Base-by-base conservation (phyloP, 306 rosid species). In the Sindora glabra region DNA sequence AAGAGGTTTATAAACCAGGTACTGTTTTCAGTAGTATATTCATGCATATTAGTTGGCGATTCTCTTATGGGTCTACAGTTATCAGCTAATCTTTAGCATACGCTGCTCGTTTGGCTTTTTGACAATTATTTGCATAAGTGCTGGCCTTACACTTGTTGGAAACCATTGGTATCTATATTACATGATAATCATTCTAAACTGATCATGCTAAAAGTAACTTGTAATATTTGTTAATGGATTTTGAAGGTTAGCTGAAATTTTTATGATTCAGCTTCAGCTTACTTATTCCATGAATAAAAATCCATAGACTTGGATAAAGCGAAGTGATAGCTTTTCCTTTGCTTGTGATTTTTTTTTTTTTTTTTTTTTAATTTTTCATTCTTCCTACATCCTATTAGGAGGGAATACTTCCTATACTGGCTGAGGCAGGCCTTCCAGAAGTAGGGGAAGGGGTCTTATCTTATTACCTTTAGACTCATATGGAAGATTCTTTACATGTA, bases 1-100 rank as follows among this genome's bases (percentile, higher is more conserved):
- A 82, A 82, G 70, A 84, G 79, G 67, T 86, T 89, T 69, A 17
- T 52, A 6, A 71, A 78, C 58, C 99, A 92, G 96, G 99, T 92
- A 55, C 23, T 50, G 53, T 47, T 69, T 57, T 56, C 27, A 10
- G 64, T 5, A 4, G 29, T 51, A 18, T 38, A 25, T 21, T 39
- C 58, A 14, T 54, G 48, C 48, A 38, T 13, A 16, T 56, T 38
- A 16, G 18, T 56, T 62, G 62, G 42, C 45, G n/a, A n/a, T n/a
- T n/a, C n/a, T n/a, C n/a, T n/a, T n/a, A n/a, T n/a, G n/a, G n/a
- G n/a, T n/a, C n/a, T n/a, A n/a, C n/a, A n/a, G n/a, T n/a, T n/a
- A n/a, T n/a, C n/a, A n/a, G n/a, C n/a, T n/a, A n/a, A n/a, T n/a
- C n/a, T n/a, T n/a, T n/a, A n/a, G n/a, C n/a, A n/a, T n/a, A n/a